Percentiles rank a stretch among this genome's conserved stretches.
Evolutionary conservation across 1,139 yeast genomes (phyloP).

Genomic region (Diutina sp.): DNA sequence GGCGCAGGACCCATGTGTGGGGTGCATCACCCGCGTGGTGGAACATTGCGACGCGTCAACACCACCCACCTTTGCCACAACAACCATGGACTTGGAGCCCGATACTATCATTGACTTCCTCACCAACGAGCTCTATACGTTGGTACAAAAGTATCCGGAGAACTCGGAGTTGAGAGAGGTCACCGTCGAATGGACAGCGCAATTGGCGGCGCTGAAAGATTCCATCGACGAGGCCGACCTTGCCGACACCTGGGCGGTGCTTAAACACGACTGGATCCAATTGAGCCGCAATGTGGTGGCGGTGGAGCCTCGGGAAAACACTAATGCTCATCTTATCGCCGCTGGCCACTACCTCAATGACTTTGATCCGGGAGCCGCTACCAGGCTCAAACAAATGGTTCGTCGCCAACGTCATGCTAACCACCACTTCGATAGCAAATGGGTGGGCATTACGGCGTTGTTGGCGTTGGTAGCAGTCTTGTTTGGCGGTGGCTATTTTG

Average conservation of each 20-base stretch:
- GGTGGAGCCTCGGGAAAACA: neutral
- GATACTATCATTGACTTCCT: neutral
- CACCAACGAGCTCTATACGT: neutral
- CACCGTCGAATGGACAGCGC: neutral
- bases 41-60: neutral
- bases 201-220: neutral
- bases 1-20: neutral
- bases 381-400: neutral
- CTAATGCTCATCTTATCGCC: neutral
- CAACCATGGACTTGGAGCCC: neutral
- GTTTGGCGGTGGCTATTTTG: neutral
- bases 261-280: neutral
- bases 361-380: neutral
- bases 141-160: neutral
- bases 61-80: neutral
- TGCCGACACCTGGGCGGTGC: neutral
- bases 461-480: neutral
- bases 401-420: neutral
- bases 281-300: neutral
- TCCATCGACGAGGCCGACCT: neutral
- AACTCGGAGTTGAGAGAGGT: neutral
- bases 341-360: neutral
- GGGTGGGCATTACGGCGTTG: neutral
- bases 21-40: neutral
- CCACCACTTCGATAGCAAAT: neutral